These are phyloP conservation scores for Plenodomus lindquistii DNA, from an alignment of 2,329 filamentous ascomycete species.

Conservation along the genomic window DNA sequence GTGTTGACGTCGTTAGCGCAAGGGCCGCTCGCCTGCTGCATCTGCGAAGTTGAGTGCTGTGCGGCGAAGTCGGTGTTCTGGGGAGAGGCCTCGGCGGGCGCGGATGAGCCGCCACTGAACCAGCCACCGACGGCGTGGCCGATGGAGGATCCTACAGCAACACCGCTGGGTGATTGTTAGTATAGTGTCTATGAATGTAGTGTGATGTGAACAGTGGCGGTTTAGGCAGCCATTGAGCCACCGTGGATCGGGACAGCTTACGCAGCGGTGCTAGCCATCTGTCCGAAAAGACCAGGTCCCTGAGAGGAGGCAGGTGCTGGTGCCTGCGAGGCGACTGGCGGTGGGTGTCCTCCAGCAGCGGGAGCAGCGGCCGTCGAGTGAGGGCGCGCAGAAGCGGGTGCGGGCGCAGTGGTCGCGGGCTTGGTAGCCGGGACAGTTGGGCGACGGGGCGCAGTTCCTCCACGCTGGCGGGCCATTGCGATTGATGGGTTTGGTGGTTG, in stretches of 20 bases:
- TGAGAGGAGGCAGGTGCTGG: conserved; percentile 52
- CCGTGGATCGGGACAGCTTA: conserved; percentile 58
- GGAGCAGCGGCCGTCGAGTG: conserved; percentile 69
- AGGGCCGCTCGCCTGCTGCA: conserved; percentile 33
- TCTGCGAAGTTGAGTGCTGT: conserved; percentile 48
- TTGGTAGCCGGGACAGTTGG: conserved; percentile 48
- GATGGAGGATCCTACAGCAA: conserved; percentile 92
- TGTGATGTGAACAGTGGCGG: not conserved
- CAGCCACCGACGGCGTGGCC: conserved; percentile 91
- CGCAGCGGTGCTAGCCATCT: conserved; percentile 98
- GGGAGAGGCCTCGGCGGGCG: conserved; percentile 54
- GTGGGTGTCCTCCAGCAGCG: conserved; percentile 49
- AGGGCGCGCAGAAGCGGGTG: conserved; percentile 52
- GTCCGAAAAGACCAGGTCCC: conserved; percentile 85
- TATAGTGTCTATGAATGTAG: conserved; percentile 6
- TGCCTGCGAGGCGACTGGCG: conserved; percentile 51
- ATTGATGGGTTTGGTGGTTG: conserved; percentile 19
- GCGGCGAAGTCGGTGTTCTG: conserved; percentile 35
- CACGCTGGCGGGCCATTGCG: conserved; percentile 55
- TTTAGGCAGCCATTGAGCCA: not conserved
- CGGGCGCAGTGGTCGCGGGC: conserved; percentile 58
- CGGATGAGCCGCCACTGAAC: conserved; percentile 74
- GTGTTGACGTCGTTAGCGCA: conserved; percentile 79
- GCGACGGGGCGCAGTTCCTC: conserved; percentile 49
- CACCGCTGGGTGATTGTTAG: conserved; percentile 66